Evolutionary conservation across 768 basidiomycete species (phyloP), one percentile per base, ranked within the genome.

Genomic region (Lepiota venenata): DNA sequence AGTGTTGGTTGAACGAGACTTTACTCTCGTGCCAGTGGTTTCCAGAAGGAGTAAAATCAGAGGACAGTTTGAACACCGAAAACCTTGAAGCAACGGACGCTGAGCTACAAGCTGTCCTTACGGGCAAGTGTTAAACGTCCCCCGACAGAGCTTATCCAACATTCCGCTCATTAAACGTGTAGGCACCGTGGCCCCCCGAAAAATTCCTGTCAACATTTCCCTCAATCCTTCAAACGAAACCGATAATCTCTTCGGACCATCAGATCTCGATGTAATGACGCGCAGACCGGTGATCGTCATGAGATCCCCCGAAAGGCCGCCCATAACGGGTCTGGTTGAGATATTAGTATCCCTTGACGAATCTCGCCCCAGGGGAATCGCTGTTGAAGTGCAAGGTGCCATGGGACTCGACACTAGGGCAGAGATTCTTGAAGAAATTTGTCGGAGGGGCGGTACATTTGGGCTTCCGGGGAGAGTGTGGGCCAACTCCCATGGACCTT

Each of bases 1-100:
- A 92, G 68, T 88, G 85, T 61, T 93, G 91, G 91, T 63, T 92
- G 15, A 93, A 92, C 62, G 87, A 87, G 61, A 76, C 77, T n/a
- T 66, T 93, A 18, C 61, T 71, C 3, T 75, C 78, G 42, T 82
- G 80, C 42, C 68, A 78, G 11, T 93, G 91, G 90, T 66, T 68
- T 22, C 74, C 81, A 3, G 87, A 90, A 61, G 74, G 71, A 9
- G 56, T 72, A 12, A 62, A 66, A 29, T 54, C 60, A 14, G 63
- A 65, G 12, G 64, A 64, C 7, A 61, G 58, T 10, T 65, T 72
- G 6, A 52, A 60, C 1, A 60, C 59, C 0, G 65, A 72, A 11
- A 73, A 75, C 12, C 63, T 55, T 7, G 64, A 72, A n/a, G 73
- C 70, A 7, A 79, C 77, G 6, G 72, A 81, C 47, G 79, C 79